Percentiles rank a stretch among this genome's conserved stretches.
Conservation (phyloP, 2,329 filamentous ascomycete species). For the Pezicula rhizophila region DNA sequence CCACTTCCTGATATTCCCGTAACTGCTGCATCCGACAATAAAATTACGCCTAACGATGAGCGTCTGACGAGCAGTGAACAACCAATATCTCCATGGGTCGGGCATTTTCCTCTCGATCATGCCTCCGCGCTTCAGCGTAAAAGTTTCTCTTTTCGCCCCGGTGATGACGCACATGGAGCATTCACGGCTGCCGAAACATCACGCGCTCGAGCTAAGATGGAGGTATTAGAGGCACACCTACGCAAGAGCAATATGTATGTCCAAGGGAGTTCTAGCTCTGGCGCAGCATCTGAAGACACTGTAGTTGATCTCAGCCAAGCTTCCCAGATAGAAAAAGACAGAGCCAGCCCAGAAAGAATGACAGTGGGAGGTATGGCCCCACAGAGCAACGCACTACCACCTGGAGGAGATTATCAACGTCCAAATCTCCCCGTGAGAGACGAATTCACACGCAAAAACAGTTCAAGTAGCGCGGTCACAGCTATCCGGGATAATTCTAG, state of each 20-base stretch:
- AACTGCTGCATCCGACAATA: not conserved
- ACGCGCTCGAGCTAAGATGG: not conserved
- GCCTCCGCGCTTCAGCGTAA: not conserved
- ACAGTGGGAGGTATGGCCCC: too few relatives aligned
- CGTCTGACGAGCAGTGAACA: not conserved
- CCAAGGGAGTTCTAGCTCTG: not conserved
- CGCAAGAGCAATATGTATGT: not conserved
- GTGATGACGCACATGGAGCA: not conserved
- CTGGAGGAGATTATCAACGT: not conserved
- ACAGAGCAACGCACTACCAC: too few relatives aligned
- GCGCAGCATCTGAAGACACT: not conserved
- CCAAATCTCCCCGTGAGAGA: not conserved
- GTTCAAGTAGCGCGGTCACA: constrained; percentile 20
- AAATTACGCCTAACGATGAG: not conserved
- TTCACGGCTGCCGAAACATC: not conserved
- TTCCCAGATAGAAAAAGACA: not conserved
- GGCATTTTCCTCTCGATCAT: not conserved
- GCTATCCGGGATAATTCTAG: constrained; percentile 19
- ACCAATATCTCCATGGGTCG: constrained; percentile 1
- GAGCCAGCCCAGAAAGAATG: too few relatives aligned
- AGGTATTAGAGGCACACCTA: constrained; percentile 4
- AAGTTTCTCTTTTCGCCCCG: constrained; percentile 2
- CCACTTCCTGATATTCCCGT: not conserved
- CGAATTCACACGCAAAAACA: constrained; percentile 3
- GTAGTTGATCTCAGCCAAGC: not conserved